phyloP scores from a whole-genome alignment of 495 filamentous ascomycete species.

The Parachaetomium inaequale region DNA sequence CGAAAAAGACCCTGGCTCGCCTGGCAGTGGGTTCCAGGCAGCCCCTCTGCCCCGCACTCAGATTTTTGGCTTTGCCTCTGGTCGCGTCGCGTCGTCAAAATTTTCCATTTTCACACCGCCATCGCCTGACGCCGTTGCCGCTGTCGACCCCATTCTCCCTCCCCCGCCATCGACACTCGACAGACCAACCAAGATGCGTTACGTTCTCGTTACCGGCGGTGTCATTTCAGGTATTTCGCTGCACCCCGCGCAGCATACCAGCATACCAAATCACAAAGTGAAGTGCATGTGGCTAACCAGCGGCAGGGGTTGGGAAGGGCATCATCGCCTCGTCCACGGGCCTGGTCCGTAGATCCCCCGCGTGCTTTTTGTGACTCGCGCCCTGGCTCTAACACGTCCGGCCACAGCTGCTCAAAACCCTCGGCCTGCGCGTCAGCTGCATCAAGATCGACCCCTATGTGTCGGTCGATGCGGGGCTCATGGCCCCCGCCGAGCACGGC shows the following conservation, averaged over 20 bases:
- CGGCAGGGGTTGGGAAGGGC: slow-evolving; percentile 30
- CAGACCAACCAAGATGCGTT: slow-evolving; percentile 22
- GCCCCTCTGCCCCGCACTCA: slow-evolving; percentile 13
- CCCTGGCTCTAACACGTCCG: slow-evolving; percentile 29
- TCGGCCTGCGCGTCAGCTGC: slow-evolving; percentile 58
- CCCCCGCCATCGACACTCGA: slow-evolving; percentile 4
- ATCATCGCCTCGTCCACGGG: slow-evolving; percentile 32
- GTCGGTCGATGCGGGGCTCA: slow-evolving; percentile 75
- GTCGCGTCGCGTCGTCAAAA: slow-evolving; percentile 19
- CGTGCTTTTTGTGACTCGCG: not conserved
- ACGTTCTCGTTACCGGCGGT: slow-evolving; percentile 26
- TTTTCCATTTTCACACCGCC: slow-evolving; percentile 19
- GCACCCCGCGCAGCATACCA: not conserved
- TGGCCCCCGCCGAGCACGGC: slow-evolving; percentile 61
- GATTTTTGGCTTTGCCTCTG: slow-evolving; percentile 6
- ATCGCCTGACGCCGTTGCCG: not conserved
- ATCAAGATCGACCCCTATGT: slow-evolving; percentile 73
- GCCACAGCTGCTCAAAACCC: slow-evolving; percentile 72
- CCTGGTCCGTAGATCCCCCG: slow-evolving; percentile 13
- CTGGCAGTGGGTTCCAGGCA: not conserved
- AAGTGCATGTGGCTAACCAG: not conserved
- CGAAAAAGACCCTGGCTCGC: not conserved
- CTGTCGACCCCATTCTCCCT: not conserved
- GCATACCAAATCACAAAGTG: not conserved
- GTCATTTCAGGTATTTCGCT: slow-evolving; percentile 23